Evolutionary conservation across 805 yeast species (phyloP).

Genomic region (Ascoidea rubescens): DNA sequence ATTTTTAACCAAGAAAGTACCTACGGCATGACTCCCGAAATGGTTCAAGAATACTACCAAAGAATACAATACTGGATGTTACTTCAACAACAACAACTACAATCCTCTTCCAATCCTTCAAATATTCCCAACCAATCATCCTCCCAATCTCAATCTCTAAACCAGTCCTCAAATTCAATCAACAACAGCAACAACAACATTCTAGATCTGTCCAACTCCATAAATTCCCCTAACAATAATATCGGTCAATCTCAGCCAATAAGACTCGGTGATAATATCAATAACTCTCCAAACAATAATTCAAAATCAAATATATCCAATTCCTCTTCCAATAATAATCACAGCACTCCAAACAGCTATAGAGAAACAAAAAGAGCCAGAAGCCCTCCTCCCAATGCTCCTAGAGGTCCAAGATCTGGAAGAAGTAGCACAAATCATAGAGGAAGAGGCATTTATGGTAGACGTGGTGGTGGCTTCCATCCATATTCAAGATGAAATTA

Average conservation of each 20-base stretch:
- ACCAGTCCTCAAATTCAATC: slow-evolving; percentile 11
- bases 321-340: background rate
- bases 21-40: slow-evolving; percentile 30
- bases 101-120: slow-evolving; percentile 19
- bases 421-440: slow-evolving; percentile 16
- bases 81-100: slow-evolving; percentile 28
- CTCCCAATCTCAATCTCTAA: slow-evolving; percentile 13
- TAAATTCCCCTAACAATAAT: background rate
- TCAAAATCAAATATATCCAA: background rate
- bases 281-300: slow-evolving; percentile 15
- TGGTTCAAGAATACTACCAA: slow-evolving; percentile 51
- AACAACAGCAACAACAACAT: slow-evolving; percentile 13
- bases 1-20: slow-evolving; percentile 11
- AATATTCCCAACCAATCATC: slow-evolving; percentile 10
- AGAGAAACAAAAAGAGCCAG: slow-evolving; percentile 13
- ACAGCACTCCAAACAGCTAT: background rate
- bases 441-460: slow-evolving; percentile 12
- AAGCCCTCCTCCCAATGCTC: slow-evolving; percentile 23
- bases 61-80: slow-evolving; percentile 51
- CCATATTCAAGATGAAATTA: background rate
- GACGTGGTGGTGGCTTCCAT: slow-evolving; percentile 22
- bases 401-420: slow-evolving; percentile 38
- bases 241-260: background rate
- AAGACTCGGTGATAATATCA: slow-evolving; percentile 14
- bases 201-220: slow-evolving; percentile 12